Evolutionary conservation across 805 yeast genomes (phyloP).

Genomic region (Cyberlindnera subsufficiens): DNA sequence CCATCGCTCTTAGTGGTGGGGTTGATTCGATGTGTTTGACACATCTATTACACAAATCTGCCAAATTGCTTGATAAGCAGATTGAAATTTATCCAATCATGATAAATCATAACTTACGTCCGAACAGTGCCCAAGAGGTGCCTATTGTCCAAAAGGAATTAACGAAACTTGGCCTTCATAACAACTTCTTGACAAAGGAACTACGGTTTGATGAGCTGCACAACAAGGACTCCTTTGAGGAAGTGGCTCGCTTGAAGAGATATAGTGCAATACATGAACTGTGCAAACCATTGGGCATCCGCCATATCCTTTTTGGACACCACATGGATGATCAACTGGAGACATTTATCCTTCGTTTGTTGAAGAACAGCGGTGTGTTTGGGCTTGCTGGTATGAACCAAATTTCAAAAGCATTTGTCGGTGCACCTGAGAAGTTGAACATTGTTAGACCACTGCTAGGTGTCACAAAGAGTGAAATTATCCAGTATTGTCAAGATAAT

Average conservation of each 20-base stretch:
- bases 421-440: constrained; percentile 16
- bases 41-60: constrained; percentile 37
- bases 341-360: constrained; percentile 53
- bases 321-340: constrained; percentile 70
- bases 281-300: constrained; percentile 31
- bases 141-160: constrained; percentile 20
- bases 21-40: constrained; percentile 74
- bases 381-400: constrained; percentile 56
- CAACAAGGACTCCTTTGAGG: constrained; percentile 37
- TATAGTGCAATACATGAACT: constrained; percentile 36
- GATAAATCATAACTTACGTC: constrained; percentile 57
- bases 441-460: constrained; percentile 49
- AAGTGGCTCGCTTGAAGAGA: constrained; percentile 51
- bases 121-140: constrained; percentile 21
- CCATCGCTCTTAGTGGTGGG: constrained; percentile 72
- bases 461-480: constrained; percentile 37
- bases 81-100: constrained; percentile 49
- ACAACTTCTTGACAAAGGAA: constrained; percentile 26
- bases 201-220: constrained; percentile 15
- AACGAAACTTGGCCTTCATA: constrained; percentile 9
- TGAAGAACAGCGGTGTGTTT: constrained; percentile 37
- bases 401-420: constrained; percentile 14
- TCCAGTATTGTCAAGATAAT: constrained; percentile 36
- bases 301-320: constrained; percentile 55
- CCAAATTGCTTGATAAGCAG: constrained; percentile 21